These are phyloP conservation scores for Leishmania gerbilli DNA, from an alignment of 208 protist species.

Conservation along the genomic window DNA sequence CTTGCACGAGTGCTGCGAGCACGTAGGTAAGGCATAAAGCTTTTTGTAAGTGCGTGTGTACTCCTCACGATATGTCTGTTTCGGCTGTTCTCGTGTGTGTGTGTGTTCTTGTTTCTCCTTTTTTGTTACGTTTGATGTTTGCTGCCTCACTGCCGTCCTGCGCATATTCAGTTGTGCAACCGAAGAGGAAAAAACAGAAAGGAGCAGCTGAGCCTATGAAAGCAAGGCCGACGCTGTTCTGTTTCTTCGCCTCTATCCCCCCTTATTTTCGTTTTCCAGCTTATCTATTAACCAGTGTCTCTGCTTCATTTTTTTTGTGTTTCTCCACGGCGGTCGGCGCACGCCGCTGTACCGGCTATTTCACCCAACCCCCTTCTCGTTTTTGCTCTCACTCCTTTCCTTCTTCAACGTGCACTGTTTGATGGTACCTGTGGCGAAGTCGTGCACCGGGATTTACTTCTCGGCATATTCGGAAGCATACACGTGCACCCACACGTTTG, in stretches of 20 bases:
- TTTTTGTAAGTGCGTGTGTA: not conserved
- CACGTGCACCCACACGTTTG: not conserved
- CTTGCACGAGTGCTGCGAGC: not conserved
- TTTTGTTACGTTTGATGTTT: not conserved
- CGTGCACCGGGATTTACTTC: not conserved
- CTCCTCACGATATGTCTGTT: conserved; percentile 1
- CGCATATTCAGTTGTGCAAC: not conserved
- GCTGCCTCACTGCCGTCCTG: not conserved
- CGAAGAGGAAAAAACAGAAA: not conserved
- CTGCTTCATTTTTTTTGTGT: not conserved
- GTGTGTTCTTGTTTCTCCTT: not conserved
- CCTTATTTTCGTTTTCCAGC: not conserved
- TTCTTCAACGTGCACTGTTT: not conserved
- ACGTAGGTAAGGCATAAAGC: not conserved
- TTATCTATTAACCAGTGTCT: not conserved
- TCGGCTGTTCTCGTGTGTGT: not conserved
- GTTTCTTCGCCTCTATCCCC: not conserved
- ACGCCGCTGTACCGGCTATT: not conserved
- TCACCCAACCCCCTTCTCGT: not conserved
- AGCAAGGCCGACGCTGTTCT: not conserved
- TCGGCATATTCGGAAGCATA: not conserved
- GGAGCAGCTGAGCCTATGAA: not conserved
- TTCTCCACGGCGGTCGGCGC: not conserved
- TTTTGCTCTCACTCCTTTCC: not conserved
- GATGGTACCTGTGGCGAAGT: not conserved